A percentile compares a stretch with the other conserved stretches of the same genome.
These are phyloP conservation scores for Antrodiella citrinella DNA, from an alignment of 768 basidiomycete genomes.

Conservation along the genomic window DNA sequence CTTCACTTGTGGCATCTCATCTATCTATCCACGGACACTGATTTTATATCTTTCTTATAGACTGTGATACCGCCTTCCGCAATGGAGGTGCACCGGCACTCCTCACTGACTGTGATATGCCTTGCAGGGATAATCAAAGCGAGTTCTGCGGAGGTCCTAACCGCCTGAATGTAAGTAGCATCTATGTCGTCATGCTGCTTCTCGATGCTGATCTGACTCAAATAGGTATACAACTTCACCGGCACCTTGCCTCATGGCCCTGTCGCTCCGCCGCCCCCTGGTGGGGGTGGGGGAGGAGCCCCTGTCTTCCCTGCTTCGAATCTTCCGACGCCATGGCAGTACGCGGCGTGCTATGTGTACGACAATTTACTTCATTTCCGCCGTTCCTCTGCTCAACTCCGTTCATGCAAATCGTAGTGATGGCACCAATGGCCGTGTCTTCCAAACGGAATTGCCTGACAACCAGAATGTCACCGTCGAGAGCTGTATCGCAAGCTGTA, in stretches of 20 bases:
- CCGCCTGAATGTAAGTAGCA: slow-evolving; percentile 40
- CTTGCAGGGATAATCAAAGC: slow-evolving; percentile 50
- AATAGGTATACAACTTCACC: slow-evolving; percentile 55
- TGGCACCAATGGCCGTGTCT: slow-evolving; percentile 56
- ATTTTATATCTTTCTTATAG: slow-evolving; percentile 23
- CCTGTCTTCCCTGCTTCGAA: slow-evolving; percentile 41
- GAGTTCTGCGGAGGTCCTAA: slow-evolving; percentile 73
- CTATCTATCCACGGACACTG: slow-evolving; percentile 1
- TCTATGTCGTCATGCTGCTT: background rate
- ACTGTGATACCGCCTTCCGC: slow-evolving; percentile 39
- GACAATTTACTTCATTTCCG: slow-evolving; percentile 1
- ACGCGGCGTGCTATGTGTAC: slow-evolving; percentile 58
- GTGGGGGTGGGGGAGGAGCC: slow-evolving; percentile 10
- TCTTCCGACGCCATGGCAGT: slow-evolving; percentile 50
- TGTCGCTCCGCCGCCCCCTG: slow-evolving; percentile 16
- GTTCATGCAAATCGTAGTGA: slow-evolving; percentile 28
- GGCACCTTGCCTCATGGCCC: slow-evolving; percentile 39
- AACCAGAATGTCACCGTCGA: slow-evolving; percentile 44
- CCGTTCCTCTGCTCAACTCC: background rate
- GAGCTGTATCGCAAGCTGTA: slow-evolving; percentile 54
- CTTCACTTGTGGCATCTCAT: background rate
- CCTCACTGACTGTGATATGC: slow-evolving; percentile 56
- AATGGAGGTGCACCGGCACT: slow-evolving; percentile 40
- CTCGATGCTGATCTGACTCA: background rate
- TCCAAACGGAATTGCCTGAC: slow-evolving; percentile 34